Base-by-base conservation (phyloP, 106 monocot genomes). In the Allium cepa region DNA sequence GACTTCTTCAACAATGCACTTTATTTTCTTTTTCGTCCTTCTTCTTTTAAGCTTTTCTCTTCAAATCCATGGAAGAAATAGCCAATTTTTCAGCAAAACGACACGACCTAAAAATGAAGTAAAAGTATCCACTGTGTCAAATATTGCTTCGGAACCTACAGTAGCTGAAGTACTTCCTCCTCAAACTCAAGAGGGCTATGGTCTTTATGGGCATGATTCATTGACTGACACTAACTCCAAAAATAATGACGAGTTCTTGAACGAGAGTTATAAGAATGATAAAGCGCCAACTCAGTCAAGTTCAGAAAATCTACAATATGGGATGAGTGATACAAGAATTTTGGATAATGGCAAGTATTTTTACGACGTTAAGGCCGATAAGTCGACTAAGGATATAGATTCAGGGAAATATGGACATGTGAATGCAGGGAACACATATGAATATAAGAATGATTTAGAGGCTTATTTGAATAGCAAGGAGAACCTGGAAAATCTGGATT, bases 241-340 rank as follows among this genome's bases (percentile, higher is more conserved):
- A 0, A 9, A 68, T 46, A 49, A 48, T 14, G 15, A 15, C 15
- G 52, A 53, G 64, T 49, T 64, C 49, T 64, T 45, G 15, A 64
- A 36, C 17, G 50, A 67, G 14, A 49, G 10, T 9, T 73, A 64
- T 17, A 49, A 48, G 48, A 64, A 64, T 49, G 49, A 64, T 47
- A 49, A 49, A 17, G 15, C 56, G 4, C 68, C 53, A 0, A 46
- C 53, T 11, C 36, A 53, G 45, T 9, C 68, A n/a, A 56, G 46
- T 46, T 69, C n/a, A 12, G 46, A 56, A 15, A 69, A 63, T 49
- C 46, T 53, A 28, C 53, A 15, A 55, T 58, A 82, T 7, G 86
- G 86, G 8, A 81, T 85, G 81, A 85, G 85, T 64, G 85, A 85
- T 45, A 85, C 78, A 3, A 74, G 85, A 61, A 56, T 75, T 12